Evolutionary conservation across 306 rosid species (phyloP).

Genomic region (Prunus mume): DNA sequence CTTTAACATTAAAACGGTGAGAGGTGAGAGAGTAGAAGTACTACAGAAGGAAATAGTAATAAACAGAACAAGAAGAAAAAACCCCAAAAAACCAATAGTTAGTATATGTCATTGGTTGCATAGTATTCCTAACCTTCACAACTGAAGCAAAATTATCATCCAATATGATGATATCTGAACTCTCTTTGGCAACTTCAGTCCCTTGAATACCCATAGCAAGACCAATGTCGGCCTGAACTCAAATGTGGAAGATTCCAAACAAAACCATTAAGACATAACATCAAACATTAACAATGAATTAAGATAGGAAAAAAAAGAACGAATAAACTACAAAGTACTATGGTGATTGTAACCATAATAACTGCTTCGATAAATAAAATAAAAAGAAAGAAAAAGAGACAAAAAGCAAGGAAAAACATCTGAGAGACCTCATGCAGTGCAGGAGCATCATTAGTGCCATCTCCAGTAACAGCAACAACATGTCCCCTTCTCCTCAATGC

Average conservation of each 20-base stretch:
- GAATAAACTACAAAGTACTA: neutral
- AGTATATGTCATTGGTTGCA: neutral
- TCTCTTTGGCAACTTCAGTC: conserved; percentile 94
- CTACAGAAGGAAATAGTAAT: neutral
- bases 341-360: neutral
- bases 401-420: neutral
- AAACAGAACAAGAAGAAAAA: neutral
- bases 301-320: neutral
- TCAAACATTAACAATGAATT: neutral
- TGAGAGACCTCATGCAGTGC: conserved; percentile 79
- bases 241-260: conserved; percentile 15
- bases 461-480: conserved; percentile 92
- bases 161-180: conserved; percentile 88
- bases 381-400: neutral
- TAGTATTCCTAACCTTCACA: conserved; percentile 64
- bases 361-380: neutral
- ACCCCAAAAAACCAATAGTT: neutral
- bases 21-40: neutral
- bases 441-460: conserved; percentile 95
- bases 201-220: conserved; percentile 98
- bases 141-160: conserved; percentile 93
- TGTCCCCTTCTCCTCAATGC: conserved; percentile 71
- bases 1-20: too few species aligned
- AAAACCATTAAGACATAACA: neutral
- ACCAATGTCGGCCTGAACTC: conserved; percentile 85